Evolutionary conservation across 805 yeast species (phyloP).

Genomic region (Helenozyma baotianmanensis): DNA sequence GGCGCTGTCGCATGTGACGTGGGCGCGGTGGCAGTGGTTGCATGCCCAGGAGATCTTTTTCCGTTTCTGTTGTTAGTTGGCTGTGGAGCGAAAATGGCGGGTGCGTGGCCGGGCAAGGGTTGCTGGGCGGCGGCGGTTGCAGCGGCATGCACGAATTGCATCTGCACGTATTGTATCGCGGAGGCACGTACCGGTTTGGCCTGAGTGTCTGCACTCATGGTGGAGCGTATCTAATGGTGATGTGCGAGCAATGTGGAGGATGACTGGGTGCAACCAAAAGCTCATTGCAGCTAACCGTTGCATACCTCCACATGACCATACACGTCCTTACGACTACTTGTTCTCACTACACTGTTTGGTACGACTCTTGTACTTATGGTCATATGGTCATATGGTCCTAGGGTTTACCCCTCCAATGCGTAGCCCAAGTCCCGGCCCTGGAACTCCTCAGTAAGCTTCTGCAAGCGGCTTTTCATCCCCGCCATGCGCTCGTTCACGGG

Average conservation of each 20-base stretch:
- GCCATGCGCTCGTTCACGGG: slow-evolving; percentile 27
- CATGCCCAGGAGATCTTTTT: slow-evolving; percentile 85
- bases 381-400: too few relatives aligned
- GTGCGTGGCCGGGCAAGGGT: not conserved
- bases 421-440: slow-evolving; percentile 32
- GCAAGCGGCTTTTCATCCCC: slow-evolving; percentile 26
- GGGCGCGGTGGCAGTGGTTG: slow-evolving; percentile 84
- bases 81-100: not conserved
- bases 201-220: not conserved
- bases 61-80: slow-evolving; percentile 20
- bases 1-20: slow-evolving; percentile 82
- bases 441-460: slow-evolving; percentile 24
- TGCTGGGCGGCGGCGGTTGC: not conserved
- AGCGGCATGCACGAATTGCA: too few relatives aligned
- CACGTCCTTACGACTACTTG: too few relatives aligned
- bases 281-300: too few relatives aligned
- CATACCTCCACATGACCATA: too few relatives aligned
- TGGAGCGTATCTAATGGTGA: too few relatives aligned
- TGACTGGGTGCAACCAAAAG: too few relatives aligned
- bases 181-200: slow-evolving; percentile 2
- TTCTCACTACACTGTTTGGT: too few relatives aligned
- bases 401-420: slow-evolving; percentile 31
- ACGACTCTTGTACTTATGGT: too few relatives aligned
- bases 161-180: too few relatives aligned
- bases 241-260: too few relatives aligned